A percentile compares a stretch with the other conserved stretches of the same genome.
These are phyloP conservation scores for Salvia splendens DNA, from an alignment of 257 asterid genomes.

Conservation along the genomic window DNA sequence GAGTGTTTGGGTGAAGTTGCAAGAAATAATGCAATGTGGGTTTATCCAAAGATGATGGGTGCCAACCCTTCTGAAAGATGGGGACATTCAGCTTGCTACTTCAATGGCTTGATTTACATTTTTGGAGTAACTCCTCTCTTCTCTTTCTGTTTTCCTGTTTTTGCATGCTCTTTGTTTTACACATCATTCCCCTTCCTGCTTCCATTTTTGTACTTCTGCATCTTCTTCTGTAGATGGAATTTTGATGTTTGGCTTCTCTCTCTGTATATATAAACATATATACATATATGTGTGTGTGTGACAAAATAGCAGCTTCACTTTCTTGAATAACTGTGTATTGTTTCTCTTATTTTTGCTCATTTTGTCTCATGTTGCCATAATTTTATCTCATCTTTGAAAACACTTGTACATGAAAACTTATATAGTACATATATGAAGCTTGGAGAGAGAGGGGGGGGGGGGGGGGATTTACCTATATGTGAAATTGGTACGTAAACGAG, in stretches of 20 bases:
- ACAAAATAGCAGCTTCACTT: slow-evolving; percentile 42
- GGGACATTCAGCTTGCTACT: slow-evolving; percentile 94
- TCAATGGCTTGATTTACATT: slow-evolving; percentile 68
- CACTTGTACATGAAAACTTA: too few relatives aligned
- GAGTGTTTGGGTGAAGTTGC: slow-evolving; percentile 58
- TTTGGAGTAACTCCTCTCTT: slow-evolving; percentile 60
- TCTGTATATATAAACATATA: too few relatives aligned
- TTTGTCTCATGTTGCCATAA: slow-evolving; percentile 19
- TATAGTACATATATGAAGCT: too few relatives aligned
- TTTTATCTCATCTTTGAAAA: slow-evolving; percentile 22
- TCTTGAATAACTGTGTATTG: slow-evolving; percentile 36
- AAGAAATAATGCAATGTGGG: slow-evolving; percentile 74
- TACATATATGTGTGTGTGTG: neutral
- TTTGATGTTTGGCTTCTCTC: slow-evolving; percentile 13
- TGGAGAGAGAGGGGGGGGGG: slow-evolving; percentile 10
- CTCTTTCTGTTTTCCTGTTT: neutral
- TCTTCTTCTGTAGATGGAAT: neutral
- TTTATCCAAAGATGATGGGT: slow-evolving; percentile 69
- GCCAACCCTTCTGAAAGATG: slow-evolving; percentile 89
- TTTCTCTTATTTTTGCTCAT: slow-evolving; percentile 27
- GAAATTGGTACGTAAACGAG: neutral
- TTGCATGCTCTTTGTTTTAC: slow-evolving; percentile 28
- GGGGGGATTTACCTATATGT: neutral
- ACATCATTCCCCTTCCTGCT: neutral
- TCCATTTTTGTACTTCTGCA: too few relatives aligned